Conservation (phyloP, 2,329 filamentous ascomycete genomes). For the Paecilomyces sp. region DNA sequence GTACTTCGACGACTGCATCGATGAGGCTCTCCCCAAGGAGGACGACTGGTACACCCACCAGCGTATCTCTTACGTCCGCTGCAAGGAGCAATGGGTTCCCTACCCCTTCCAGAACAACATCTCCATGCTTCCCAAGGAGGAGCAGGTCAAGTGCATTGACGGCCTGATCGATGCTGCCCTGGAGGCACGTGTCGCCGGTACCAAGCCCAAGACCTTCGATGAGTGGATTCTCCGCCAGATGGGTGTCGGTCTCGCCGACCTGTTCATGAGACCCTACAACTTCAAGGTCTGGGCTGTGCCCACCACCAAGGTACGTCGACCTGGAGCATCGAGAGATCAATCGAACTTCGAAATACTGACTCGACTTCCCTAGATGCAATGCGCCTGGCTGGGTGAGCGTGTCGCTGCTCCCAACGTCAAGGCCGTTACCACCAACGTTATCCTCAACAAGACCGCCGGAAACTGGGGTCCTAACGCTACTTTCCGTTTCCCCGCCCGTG, state of each 20-base stretch:
- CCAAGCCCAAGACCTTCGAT: constrained; percentile 94
- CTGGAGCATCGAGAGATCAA: neutral
- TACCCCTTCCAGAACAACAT: constrained; percentile 99
- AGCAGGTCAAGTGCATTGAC: constrained; percentile 90
- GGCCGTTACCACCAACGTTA: constrained; percentile 85
- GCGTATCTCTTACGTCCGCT: constrained; percentile 97
- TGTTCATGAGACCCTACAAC: constrained; percentile 99
- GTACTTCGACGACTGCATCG: constrained; percentile 98
- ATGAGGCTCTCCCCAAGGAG: constrained; percentile 89
- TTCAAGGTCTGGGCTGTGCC: constrained; percentile 99
- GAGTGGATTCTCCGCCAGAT: constrained; percentile 96
- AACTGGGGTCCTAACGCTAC: constrained; percentile 98
- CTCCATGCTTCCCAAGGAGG: constrained; percentile 93
- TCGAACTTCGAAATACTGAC: neutral
- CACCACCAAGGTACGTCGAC: constrained; percentile 71
- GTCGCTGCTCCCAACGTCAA: constrained; percentile 96
- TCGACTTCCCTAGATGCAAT: constrained; percentile 73
- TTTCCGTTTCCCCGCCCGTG: constrained; percentile 93
- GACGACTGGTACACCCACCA: constrained; percentile 97
- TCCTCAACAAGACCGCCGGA: constrained; percentile 90
- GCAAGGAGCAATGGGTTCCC: constrained; percentile 92
- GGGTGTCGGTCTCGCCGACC: constrained; percentile 80
- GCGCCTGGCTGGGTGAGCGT: constrained; percentile 95
- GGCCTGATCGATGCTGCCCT: constrained; percentile 93
- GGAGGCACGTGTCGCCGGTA: constrained; percentile 76